These are phyloP conservation scores for Sordariomycetes sp. DNA, from an alignment of 2,329 filamentous ascomycete genomes.

Conservation along the genomic window DNA sequence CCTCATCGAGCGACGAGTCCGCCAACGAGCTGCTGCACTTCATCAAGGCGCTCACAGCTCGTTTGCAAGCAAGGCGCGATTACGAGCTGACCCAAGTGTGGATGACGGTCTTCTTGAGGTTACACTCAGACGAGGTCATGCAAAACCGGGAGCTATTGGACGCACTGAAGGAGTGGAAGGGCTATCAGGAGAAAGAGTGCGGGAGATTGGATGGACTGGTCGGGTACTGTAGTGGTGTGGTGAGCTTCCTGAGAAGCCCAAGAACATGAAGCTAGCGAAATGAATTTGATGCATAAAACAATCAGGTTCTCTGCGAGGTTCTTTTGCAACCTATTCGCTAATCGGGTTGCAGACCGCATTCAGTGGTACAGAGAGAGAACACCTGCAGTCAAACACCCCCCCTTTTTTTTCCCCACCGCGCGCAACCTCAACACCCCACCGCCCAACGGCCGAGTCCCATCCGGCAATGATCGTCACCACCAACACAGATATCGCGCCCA, in stretches of 20 bases:
- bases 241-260: slow-evolving; percentile 66
- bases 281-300: no score
- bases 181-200: slow-evolving; percentile 62
- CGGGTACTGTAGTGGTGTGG: slow-evolving; percentile 80
- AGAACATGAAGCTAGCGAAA: no score
- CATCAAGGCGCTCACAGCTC: slow-evolving; percentile 66
- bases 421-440: no score
- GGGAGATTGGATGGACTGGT: slow-evolving; percentile 65
- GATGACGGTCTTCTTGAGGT: slow-evolving; percentile 87
- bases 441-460: no score
- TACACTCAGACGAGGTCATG: slow-evolving; percentile 57
- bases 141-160: slow-evolving; percentile 43
- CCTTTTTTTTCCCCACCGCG: no score
- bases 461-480: no score
- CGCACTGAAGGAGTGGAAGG: slow-evolving; percentile 61
- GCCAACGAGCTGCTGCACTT: slow-evolving; percentile 71
- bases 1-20: slow-evolving; percentile 32
- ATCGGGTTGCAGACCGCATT: no score
- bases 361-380: no score
- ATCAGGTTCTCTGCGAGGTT: no score
- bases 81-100: slow-evolving; percentile 94
- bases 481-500: no score
- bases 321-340: no score
- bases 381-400: no score
- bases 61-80: slow-evolving; percentile 62